Conservation (phyloP, 2,329 filamentous ascomycete genomes). For the Chrysosporium queenslandicum region DNA sequence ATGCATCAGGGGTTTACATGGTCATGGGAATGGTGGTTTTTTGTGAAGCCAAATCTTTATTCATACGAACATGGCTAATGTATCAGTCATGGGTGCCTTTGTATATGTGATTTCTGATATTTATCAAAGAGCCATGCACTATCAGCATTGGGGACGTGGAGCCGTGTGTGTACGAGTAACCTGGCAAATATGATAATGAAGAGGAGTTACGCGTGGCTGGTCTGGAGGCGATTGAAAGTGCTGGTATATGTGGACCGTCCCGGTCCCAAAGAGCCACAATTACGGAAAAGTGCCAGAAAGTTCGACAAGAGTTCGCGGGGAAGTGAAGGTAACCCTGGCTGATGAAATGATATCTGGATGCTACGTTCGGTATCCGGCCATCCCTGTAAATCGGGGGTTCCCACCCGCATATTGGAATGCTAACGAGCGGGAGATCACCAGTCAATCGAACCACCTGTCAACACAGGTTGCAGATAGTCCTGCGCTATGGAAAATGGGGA, state of each 20-base stretch:
- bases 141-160: too few species aligned
- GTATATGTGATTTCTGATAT: too few species aligned
- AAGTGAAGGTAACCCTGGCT: not conserved
- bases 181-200: not conserved
- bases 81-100: not conserved
- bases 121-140: too few species aligned
- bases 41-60: not conserved
- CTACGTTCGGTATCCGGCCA: not conserved
- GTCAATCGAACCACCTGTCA: not conserved
- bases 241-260: too few species aligned
- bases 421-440: not conserved
- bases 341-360: not conserved
- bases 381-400: not conserved
- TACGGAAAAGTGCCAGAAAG: not conserved
- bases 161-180: too few species aligned
- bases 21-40: conserved; percentile 1
- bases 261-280: too few species aligned
- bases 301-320: not conserved
- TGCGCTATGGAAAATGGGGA: too few species aligned
- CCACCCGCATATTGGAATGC: not conserved
- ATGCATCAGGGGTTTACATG: not conserved
- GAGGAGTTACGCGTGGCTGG: too few species aligned
- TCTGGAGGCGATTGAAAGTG: too few species aligned
- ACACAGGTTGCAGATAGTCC: too few species aligned
- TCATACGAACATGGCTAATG: not conserved